Evolutionary conservation across 1,284 basidiomycete genomes (phyloP), one percentile per base, ranked within the genome.

Genomic region (Cutaneotrichosporon cyanovorans): DNA sequence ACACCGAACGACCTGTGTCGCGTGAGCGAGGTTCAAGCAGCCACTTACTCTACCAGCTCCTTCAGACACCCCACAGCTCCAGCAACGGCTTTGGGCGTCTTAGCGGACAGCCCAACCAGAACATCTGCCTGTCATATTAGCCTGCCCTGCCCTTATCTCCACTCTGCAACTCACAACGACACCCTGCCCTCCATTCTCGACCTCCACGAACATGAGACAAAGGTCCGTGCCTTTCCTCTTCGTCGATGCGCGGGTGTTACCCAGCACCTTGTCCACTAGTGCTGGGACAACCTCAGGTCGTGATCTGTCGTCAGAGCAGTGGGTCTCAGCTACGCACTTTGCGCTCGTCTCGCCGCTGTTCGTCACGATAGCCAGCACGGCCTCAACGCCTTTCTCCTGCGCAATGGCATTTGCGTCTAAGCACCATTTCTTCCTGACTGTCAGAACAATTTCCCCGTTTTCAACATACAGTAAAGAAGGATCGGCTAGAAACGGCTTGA

Each of bases 391-490:
- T 68, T 95, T 96, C 76, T 98, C 95, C 72, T 99, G 95, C 11
- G 95, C 92, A 25, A 97, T 93, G 12, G 87, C 95, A 71, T 98
- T 98, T 1, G 89, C 77, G 65, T 99, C 95, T 4, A 82, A 82
- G 32, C 77, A 85, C 66, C 92, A 88, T 73, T 84, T 91, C 76
- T 85, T 88, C 57, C 95, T 80, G 35, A 16, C n/a, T n/a, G n/a
- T n/a, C 9, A 35, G 25, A 28, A 46, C 40, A 50, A 45, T 14
- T 12, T 15, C 0, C 23, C n/a, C 15, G 14, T 14, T 9, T 12
- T 12, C 31, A 15, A 23, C 3, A 56, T 40, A 68, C 68, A 70
- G 51, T 31, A 70, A 51, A 14, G 58, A 50, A 12, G 61, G 60
- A 44, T 69, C 68, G 69, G 78, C 81, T 57, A 86, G 69, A 71